phyloP scores from a whole-genome alignment of 2,329 filamentous ascomycete species.

The Annulohypoxylon truncatum region DNA sequence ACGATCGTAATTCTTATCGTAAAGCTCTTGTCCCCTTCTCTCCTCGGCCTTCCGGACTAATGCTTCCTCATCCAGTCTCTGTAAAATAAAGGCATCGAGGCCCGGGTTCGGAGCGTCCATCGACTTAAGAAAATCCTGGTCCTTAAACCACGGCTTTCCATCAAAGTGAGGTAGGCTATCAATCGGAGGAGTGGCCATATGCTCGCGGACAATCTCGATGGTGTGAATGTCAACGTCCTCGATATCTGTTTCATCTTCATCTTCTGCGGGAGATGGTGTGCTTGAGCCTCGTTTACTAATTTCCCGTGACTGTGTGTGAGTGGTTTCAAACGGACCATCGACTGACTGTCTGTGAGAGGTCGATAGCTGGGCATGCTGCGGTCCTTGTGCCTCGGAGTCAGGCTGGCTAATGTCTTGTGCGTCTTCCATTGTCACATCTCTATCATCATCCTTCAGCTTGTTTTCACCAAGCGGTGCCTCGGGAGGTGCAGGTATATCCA shows the following conservation, averaged over 20 bases:
- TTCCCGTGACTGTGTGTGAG: slow-evolving; percentile 42
- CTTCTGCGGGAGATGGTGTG: slow-evolving; percentile 62
- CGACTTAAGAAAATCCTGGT: slow-evolving; percentile 58
- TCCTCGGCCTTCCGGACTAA: slow-evolving; percentile 55
- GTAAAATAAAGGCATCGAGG: slow-evolving; percentile 60
- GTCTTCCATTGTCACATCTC: slow-evolving; percentile 55
- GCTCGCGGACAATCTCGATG: slow-evolving; percentile 62
- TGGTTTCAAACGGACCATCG: slow-evolving; percentile 46
- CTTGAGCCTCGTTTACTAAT: slow-evolving; percentile 51
- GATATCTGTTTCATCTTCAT: slow-evolving; percentile 66
- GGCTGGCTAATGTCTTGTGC: slow-evolving; percentile 40
- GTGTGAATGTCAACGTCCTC: slow-evolving; percentile 64
- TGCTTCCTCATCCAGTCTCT: slow-evolving; percentile 58
- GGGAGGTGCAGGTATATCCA: slow-evolving; percentile 34
- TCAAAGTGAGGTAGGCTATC: slow-evolving; percentile 64
- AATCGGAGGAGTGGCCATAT: slow-evolving; percentile 65
- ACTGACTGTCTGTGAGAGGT: slow-evolving; percentile 37
- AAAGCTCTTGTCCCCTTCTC: slow-evolving; percentile 54
- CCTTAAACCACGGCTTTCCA: slow-evolving; percentile 61
- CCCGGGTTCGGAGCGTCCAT: slow-evolving; percentile 54
- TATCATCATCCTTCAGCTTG: slow-evolving; percentile 42
- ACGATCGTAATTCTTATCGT: slow-evolving; percentile 60
- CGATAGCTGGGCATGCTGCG: slow-evolving; percentile 27
- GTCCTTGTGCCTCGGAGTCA: slow-evolving; percentile 36
- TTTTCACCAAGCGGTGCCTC: slow-evolving; percentile 26